phyloP scores from a whole-genome alignment of 208 protist species.

The Naegleria fowleri region DNA sequence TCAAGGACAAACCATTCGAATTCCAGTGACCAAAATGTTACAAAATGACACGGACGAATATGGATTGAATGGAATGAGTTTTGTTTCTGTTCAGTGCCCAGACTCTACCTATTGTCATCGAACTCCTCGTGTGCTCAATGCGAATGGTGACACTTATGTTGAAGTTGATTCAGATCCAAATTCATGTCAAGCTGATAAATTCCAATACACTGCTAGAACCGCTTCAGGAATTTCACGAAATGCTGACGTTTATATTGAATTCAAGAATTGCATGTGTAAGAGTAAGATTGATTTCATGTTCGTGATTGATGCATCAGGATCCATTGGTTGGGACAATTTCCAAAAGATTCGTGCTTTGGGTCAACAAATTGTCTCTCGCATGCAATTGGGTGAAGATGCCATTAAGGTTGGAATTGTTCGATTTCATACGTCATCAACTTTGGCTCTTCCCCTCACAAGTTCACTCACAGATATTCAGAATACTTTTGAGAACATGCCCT shows the following conservation, averaged over 20 bases:
- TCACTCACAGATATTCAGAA: background rate
- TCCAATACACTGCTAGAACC: background rate
- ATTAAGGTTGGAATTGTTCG: background rate
- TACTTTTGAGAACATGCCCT: background rate
- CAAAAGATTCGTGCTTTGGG: background rate
- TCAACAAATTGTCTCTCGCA: background rate
- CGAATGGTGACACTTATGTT: background rate
- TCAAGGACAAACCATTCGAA: background rate
- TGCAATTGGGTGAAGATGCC: background rate
- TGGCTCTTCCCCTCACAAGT: background rate
- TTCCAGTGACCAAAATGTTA: background rate
- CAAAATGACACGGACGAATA: background rate
- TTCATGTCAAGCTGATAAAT: background rate
- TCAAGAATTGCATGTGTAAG: background rate
- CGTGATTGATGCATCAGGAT: background rate
- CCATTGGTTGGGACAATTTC: background rate
- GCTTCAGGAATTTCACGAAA: background rate
- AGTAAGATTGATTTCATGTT: background rate
- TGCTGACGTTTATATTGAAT: background rate
- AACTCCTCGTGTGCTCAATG: background rate
- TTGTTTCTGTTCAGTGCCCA: background rate
- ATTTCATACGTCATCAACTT: background rate
- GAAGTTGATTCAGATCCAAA: background rate
- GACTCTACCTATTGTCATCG: background rate
- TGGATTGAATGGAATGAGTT: background rate